Percentiles rank a stretch among this genome's conserved stretches.
Conservation (phyloP, 2,329 filamentous ascomycete genomes). For the Aspergillus sp. region DNA sequence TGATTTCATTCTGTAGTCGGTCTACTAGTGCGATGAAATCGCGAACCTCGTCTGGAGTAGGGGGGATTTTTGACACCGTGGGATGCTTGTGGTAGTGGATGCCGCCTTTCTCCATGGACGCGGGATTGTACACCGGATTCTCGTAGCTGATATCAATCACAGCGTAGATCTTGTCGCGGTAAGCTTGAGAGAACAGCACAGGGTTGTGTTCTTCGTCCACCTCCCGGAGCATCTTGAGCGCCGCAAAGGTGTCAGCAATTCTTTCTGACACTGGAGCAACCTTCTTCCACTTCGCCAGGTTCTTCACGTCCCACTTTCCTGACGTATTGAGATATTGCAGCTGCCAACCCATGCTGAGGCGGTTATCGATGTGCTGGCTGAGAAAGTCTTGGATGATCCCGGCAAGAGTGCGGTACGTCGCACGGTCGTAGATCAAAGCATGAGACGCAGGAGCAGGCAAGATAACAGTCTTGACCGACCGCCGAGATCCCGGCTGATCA, state of each 20-base stretch:
- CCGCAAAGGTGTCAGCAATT: slow-evolving; percentile 78
- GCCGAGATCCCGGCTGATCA: slow-evolving; percentile 38
- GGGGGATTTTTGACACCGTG: slow-evolving; percentile 88
- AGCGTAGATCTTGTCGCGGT: slow-evolving; percentile 68
- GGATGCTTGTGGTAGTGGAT: slow-evolving; percentile 83
- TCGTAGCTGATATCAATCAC: slow-evolving; percentile 92
- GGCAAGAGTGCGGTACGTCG: slow-evolving; percentile 72
- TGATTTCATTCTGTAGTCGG: slow-evolving; percentile 60
- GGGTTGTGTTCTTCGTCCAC: slow-evolving; percentile 83
- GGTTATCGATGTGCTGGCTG: slow-evolving; percentile 69
- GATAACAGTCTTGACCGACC: slow-evolving; percentile 66
- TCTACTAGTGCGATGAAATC: slow-evolving; percentile 63
- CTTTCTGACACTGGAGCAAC: slow-evolving; percentile 75
- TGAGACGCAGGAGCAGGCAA: slow-evolving; percentile 79
- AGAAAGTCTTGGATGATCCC: slow-evolving; percentile 84
- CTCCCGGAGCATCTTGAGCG: slow-evolving; percentile 90
- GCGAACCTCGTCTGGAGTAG: slow-evolving; percentile 62
- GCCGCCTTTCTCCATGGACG: slow-evolving; percentile 65
- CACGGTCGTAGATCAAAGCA: slow-evolving; percentile 77
- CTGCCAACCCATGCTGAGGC: slow-evolving; percentile 86
- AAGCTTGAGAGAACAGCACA: slow-evolving; percentile 66
- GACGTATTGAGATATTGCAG: slow-evolving; percentile 83
- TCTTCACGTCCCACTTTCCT: slow-evolving; percentile 98
- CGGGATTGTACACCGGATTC: slow-evolving; percentile 82
- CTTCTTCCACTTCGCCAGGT: slow-evolving; percentile 85